Evolutionary conservation across 352 stramenopile species (phyloP), one percentile per base, ranked within the genome.

Genomic region (Globisporangium radiosum): DNA sequence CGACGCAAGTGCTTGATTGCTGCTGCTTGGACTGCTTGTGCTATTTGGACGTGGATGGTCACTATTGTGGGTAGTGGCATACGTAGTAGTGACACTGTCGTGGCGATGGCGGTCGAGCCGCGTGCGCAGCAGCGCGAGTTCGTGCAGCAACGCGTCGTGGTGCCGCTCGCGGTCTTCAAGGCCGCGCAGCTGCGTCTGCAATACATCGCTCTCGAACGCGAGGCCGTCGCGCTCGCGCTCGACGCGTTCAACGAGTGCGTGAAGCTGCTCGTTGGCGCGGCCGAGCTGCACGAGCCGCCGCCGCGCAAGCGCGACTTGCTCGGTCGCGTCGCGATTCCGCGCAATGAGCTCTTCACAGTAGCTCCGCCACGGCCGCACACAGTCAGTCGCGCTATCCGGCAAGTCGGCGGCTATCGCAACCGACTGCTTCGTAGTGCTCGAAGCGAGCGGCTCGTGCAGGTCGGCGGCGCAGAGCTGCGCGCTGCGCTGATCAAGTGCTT

Each of bases 211-310:
- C 54, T 94, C 85, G 59, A 90, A 84, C 37, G 93, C 56, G 36
- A 94, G 62, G 4, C 83, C 76, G 44, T 94, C 83, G 11, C 85
- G 85, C 54, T 94, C 85, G 52, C 80, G 83, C 51, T 94, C 85
- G 44, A 94, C 78, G n/a, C 84, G 78, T 52, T 94, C 83, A 17
- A 92, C 73, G 17, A 94, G 70, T 47, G 91, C 66, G 47, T 94
- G 79, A 19, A 94, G 64, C 49, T 94, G 91, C 56, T 92, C 81
- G 54, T 92, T 92, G 61, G 88, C 87, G 68, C 88, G 82, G 17
- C 75, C 84, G 33, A 92, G 56, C 43, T 88, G 78, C 4, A 85
- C 76, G 56, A 90, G 82, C 13, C 81, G 71, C 10, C 71, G 70
- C 13, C 83, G 73, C 4, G 75, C 75, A 47, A 83, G 76, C 25